Evolutionary conservation across 345 rosid species (phyloP).

Genomic region (Eucalyptus tenuipes): DNA sequence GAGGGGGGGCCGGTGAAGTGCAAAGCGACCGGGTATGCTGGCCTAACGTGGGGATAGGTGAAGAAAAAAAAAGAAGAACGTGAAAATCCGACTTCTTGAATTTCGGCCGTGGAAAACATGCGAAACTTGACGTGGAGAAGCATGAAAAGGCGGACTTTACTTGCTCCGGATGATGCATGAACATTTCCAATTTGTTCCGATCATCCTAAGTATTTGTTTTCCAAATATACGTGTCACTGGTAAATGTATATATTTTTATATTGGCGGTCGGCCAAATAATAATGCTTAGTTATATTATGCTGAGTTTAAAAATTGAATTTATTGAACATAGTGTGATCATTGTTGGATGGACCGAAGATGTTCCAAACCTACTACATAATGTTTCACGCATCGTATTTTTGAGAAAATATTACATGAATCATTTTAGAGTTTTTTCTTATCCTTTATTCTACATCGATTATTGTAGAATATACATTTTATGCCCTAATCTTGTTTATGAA

Average conservation of each 20-base stretch:
- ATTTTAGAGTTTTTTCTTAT: not conserved
- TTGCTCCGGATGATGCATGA: not conserved
- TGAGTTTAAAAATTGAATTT: not conserved
- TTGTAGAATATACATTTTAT: not conserved
- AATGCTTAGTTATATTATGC: not conserved
- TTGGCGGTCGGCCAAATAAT: not conserved
- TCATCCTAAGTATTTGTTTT: not conserved
- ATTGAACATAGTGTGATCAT: not conserved
- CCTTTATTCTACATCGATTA: not conserved
- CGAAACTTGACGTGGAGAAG: not conserved
- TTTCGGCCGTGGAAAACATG: not conserved
- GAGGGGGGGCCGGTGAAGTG: not conserved
- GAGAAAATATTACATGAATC: not conserved
- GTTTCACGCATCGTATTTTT: not conserved
- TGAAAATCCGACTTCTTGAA: not conserved
- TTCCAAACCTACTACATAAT: not conserved
- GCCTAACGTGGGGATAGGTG: not conserved
- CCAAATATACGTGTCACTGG: rapidly evolving
- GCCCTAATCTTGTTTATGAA: not conserved
- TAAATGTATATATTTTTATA: not conserved
- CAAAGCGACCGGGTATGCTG: not conserved
- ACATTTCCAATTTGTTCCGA: not conserved
- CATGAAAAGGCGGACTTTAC: not conserved
- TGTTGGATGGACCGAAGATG: not conserved
- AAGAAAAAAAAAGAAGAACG: not conserved